Evolutionary conservation across 164 flowering plant species (phyloP).

Genomic region (Magnolia officinalis): DNA sequence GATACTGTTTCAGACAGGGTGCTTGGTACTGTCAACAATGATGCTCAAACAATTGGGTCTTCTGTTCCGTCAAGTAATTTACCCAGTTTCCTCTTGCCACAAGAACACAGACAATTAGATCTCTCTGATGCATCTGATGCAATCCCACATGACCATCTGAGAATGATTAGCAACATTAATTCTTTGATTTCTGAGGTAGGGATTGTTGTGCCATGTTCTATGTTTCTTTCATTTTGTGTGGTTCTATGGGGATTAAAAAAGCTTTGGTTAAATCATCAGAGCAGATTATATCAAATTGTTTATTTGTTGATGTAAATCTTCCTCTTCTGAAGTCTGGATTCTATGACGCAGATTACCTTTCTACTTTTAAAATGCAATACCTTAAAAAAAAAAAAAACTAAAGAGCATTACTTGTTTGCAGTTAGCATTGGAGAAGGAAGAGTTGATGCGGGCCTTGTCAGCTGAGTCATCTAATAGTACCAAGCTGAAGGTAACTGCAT

Average conservation of each 20-base stretch:
- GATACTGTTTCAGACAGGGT: not conserved
- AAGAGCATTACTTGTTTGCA: conserved; percentile 29
- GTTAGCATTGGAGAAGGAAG: conserved; percentile 87
- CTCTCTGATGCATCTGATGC: conserved; percentile 21
- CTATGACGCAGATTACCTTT: not conserved
- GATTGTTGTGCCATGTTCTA: not conserved
- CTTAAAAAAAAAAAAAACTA: no score
- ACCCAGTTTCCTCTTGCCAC: conserved; percentile 12
- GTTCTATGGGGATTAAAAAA: not conserved
- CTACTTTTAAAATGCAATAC: not conserved
- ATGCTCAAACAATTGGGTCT: conserved; percentile 9
- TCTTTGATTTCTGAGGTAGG: conserved; percentile 79
- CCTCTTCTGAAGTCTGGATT: not conserved
- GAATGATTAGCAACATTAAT: conserved; percentile 69
- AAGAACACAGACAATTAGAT: not conserved
- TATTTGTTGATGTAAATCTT: not conserved
- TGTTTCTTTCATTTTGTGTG: not conserved
- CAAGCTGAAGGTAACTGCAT: conserved; percentile 59
- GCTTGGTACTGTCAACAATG: not conserved
- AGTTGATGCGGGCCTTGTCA: conserved; percentile 54
- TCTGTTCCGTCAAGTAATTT: conserved; percentile 10
- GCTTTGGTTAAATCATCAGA: not conserved
- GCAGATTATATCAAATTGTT: not conserved
- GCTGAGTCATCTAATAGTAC: conserved; percentile 62
- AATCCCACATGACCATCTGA: conserved; percentile 76